Evolutionary conservation across 352 stramenopile genomes (phyloP).

Genomic region (Sclerospora graminicola): DNA sequence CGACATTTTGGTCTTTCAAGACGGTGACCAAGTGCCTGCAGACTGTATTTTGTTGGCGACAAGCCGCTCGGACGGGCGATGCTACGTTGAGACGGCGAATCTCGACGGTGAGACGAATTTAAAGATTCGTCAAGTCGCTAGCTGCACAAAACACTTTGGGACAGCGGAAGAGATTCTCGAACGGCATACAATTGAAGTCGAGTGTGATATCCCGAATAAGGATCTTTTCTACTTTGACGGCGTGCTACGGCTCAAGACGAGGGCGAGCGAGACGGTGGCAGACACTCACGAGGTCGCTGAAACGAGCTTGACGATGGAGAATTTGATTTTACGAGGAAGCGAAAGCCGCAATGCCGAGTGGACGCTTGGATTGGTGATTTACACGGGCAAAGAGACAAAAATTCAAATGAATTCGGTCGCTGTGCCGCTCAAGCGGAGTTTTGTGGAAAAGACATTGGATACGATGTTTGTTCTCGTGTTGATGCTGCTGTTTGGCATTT

Average conservation of each 20-base stretch:
- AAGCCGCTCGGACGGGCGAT: conserved; percentile 58
- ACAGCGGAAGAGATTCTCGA: conserved; percentile 67
- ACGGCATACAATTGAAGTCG: conserved; percentile 47
- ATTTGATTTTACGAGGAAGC: conserved; percentile 77
- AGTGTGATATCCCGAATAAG: conserved; percentile 77
- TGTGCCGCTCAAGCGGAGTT: conserved; percentile 78
- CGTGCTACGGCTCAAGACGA: conserved; percentile 37
- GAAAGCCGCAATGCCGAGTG: conserved; percentile 81
- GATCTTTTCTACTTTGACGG: conserved; percentile 84
- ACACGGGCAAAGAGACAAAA: conserved; percentile 78
- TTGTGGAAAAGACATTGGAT: conserved; percentile 80
- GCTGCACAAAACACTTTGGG: conserved; percentile 67
- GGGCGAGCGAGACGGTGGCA: conserved; percentile 1
- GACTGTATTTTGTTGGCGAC: conserved; percentile 78
- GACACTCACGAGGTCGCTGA: conserved; percentile 18
- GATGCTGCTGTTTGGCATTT: conserved; percentile 80
- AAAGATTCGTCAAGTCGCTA: conserved; percentile 76
- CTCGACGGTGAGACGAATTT: conserved; percentile 84
- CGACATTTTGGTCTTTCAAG: conserved; percentile 71
- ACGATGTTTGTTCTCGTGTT: conserved; percentile 85
- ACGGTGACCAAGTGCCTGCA: conserved; percentile 71
- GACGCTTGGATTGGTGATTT: conserved; percentile 79
- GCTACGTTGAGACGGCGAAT: conserved; percentile 82
- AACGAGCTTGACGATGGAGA: conserved; percentile 78
- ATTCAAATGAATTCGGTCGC: conserved; percentile 76